Conservation (phyloP, 257 asterid species). For the Phtheirospermum japonicum region DNA sequence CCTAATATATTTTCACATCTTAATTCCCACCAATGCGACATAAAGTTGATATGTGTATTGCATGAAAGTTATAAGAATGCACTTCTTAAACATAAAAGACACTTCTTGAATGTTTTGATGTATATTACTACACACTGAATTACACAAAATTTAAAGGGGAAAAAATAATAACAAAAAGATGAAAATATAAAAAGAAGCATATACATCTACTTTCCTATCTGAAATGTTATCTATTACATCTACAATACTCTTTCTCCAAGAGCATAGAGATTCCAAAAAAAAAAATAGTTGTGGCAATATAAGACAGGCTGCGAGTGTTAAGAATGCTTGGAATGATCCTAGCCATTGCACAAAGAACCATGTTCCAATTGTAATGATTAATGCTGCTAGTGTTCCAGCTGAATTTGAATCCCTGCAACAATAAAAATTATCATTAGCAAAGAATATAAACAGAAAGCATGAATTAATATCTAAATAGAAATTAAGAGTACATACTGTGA, state of each 20-base stretch:
- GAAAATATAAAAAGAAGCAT: no score
- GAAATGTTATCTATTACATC: slow-evolving; percentile 3
- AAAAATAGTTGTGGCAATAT: slow-evolving; percentile 66
- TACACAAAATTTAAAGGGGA: no score
- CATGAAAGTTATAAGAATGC: no score
- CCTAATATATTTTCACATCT: no score
- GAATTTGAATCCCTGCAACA: slow-evolving; percentile 77
- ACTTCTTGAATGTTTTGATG: no score
- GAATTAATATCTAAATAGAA: neutral
- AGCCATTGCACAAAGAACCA: no score
- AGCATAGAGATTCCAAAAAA: slow-evolving; percentile 86
- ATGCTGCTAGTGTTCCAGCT: slow-evolving; percentile 92
- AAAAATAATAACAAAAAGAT: no score
- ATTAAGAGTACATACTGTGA: slow-evolving; percentile 55
- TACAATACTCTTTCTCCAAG: slow-evolving; percentile 88
- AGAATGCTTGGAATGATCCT: no score
- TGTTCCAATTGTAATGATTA: slow-evolving; percentile 84
- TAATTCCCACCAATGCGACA: no score
- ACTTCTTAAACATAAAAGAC: no score
- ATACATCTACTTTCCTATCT: neutral
- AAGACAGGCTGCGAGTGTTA: slow-evolving; percentile 79
- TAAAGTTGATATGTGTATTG: no score
- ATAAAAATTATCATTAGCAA: neutral
- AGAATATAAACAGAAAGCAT: neutral
- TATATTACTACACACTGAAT: no score